Base-by-base conservation (phyloP, 2,329 filamentous ascomycete genomes). In the Coniochaeta hoffmannii region DNA sequence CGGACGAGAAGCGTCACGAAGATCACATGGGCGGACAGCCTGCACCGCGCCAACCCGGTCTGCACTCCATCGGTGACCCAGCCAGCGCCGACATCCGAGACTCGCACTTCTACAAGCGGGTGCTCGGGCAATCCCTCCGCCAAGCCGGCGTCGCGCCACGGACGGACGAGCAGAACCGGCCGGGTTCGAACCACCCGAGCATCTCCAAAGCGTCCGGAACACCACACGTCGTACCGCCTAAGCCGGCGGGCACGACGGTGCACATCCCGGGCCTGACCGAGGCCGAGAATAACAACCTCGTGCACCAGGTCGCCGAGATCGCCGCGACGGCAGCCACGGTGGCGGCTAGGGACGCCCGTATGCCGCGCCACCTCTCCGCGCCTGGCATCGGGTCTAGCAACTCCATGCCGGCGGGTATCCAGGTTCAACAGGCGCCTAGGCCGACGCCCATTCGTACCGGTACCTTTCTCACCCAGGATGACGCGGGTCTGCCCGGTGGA, bases 221-320 rank as follows among this genome's bases (percentile, higher is more conserved):
- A 2, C 85, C 84, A n/a, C 87, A 93, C 64, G 74, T 92, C 55
- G 89, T 93, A 0, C 90, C 89, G 30, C 89, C 89, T 2, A 89
- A 86, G 68, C 75, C 69, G 57, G 61, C 65, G 36, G 72, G 74
- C 53, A 69, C 77, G 24, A 69, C 75, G 59, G 68, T 82, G 62
- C 73, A 77, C 56, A 78, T 88, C 28, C 82, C 86, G 1, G 88
- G 89, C 4, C 79, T 97, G 22, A 89, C 88, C 14, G 86, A 89
- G 49, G 87, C 90, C 58, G 89, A 96, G 62, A 96, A 92, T 68
- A 85, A 86, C 62, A 81, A 81, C 31, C 77, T 97, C 15, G 86
- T 90, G 22, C 89, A 90, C 50, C 90, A 95, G 65, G 90, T 97
- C 15, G 90, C 91, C 4, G 94, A 97, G 72, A 89, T 97, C 68